Percentiles rank a stretch among this genome's conserved stretches.
Evolutionary conservation across 257 asterid species (phyloP).

Genomic region (Eustoma russellianum): DNA sequence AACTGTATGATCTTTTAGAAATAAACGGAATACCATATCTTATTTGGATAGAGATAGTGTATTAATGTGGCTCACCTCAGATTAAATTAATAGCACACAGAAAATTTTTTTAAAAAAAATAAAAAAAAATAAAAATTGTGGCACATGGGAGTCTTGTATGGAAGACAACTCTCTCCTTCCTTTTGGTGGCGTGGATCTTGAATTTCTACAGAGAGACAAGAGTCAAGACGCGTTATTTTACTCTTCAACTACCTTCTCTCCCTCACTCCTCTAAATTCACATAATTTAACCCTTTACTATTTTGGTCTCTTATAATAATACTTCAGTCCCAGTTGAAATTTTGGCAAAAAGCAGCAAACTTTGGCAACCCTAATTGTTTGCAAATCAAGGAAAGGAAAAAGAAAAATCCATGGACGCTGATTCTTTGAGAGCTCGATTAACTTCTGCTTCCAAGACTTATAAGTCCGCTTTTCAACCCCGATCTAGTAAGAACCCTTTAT

Average conservation of each 20-base stretch:
- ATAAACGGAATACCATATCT: too few species aligned
- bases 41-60: too few species aligned
- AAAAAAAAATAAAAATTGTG: too few species aligned
- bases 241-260: constrained; percentile 3
- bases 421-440: constrained; percentile 75
- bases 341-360: background rate
- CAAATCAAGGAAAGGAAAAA: constrained; percentile 14
- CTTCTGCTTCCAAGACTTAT: constrained; percentile 66
- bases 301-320: constrained; percentile 10
- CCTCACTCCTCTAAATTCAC: constrained; percentile 22
- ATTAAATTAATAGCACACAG: too few species aligned
- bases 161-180: constrained; percentile 20
- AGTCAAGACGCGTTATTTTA: background rate
- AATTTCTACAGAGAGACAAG: constrained; percentile 21
- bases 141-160: constrained; percentile 4
- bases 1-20: too few species aligned
- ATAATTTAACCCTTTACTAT: too few species aligned
- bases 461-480: constrained; percentile 77
- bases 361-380: background rate
- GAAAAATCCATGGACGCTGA: constrained; percentile 61
- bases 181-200: constrained; percentile 34
- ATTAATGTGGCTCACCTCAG: too few species aligned
- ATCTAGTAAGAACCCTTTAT: constrained; percentile 43
- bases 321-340: constrained; percentile 1
- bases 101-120: too few species aligned